These are phyloP conservation scores for Vitis amurensis DNA, from an alignment of 164 flowering plant genomes.

Conservation along the genomic window DNA sequence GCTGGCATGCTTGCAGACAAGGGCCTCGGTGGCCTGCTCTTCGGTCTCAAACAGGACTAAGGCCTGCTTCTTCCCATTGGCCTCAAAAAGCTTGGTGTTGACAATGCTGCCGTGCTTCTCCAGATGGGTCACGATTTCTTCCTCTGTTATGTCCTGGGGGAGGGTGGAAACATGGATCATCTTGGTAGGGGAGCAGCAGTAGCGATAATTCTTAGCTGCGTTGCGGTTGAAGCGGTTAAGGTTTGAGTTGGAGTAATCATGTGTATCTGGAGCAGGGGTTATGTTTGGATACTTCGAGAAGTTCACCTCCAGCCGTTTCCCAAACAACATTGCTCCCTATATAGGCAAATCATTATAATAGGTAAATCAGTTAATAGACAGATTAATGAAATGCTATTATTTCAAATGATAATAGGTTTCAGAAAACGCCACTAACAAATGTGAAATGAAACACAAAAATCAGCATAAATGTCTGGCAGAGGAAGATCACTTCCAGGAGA, in stretches of 20 bases:
- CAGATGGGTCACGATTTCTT: conserved; percentile 67
- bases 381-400: not conserved
- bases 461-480: no score
- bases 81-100: conserved; percentile 83
- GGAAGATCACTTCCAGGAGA: no score
- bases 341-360: not conserved
- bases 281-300: conserved; percentile 87
- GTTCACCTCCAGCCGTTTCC: conserved; percentile 92
- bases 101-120: conserved; percentile 86
- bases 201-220: conserved; percentile 92
- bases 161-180: conserved; percentile 92
- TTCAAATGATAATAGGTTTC: no score
- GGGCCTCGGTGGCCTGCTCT: conserved; percentile 97
- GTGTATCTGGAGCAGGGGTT: conserved; percentile 85
- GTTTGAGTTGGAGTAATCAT: conserved; percentile 81
- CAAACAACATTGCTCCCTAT: conserved; percentile 88
- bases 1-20: conserved; percentile 93
- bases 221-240: conserved; percentile 97
- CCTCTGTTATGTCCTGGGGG: conserved; percentile 82
- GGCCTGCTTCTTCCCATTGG: conserved; percentile 96
- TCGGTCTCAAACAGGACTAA: conserved; percentile 79
- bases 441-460: no score
- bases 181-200: conserved; percentile 98
- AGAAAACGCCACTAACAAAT: no score
- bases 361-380: not conserved